Conservation (phyloP, 2,329 filamentous ascomycete species). For the Pestalotiopsis sp. region DNA sequence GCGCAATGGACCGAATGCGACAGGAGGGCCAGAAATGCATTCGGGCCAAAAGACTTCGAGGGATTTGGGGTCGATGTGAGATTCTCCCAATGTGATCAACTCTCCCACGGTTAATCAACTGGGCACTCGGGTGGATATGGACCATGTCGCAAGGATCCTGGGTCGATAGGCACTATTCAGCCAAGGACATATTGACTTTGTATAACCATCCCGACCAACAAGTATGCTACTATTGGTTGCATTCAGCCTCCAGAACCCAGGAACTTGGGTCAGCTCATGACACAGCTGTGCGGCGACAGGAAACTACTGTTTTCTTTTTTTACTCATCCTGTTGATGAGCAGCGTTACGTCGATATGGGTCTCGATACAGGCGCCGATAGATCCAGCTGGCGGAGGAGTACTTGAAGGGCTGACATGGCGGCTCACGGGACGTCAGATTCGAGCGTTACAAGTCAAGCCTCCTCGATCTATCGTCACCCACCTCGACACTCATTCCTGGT, state of each 20-base stretch:
- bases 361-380: not conserved
- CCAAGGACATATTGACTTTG: not conserved
- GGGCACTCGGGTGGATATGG: not conserved
- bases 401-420: not conserved
- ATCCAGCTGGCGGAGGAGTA: not conserved
- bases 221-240: not conserved
- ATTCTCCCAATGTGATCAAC: not conserved
- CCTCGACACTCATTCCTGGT: not conserved
- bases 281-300: not conserved
- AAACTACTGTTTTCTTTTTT: not conserved
- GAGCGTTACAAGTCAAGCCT: not conserved
- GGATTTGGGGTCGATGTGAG: too few relatives aligned
- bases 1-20: not conserved
- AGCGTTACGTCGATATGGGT: not conserved
- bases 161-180: not conserved
- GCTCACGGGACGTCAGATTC: not conserved
- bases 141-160: not conserved
- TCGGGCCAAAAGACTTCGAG: not conserved
- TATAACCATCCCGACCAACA: not conserved
- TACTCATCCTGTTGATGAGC: not conserved
- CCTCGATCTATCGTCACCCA: not conserved
- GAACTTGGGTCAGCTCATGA: not conserved
- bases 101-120: not conserved
- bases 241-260: slow-evolving; percentile 1
- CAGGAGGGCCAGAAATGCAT: not conserved